Evolutionary conservation across 1,284 basidiomycete species (phyloP), one percentile per base, ranked within the genome.

Genomic region (Wallemia mellicola): DNA sequence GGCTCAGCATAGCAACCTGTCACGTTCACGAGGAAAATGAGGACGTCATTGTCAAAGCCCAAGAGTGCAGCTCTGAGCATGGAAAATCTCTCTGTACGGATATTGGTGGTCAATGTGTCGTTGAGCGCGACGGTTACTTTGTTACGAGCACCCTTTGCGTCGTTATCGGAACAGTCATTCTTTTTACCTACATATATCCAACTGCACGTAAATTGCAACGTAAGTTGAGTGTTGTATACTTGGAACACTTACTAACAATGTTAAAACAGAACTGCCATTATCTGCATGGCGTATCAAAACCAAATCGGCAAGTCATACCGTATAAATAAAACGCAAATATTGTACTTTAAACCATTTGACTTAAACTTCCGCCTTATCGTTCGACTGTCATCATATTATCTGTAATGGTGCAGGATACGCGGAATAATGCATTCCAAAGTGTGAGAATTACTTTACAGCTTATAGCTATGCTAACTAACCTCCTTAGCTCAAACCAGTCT

Each of bases 111-210:
- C 70, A 74, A 57, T 99, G 94, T 70, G 71, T 82, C 58, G 85
- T 82, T 1, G 78, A 85, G 67, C 77, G 78, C 27, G 94, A 99
- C 68, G 92, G 94, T 1, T 98, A 94, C 71, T 98, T 89, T 70
- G 78, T 80, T 63, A 81, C 92, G 60, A 84, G 82, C 24, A 78
- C 72, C 5, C 68, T 88, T 24, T 96, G 91, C 71, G 74, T 96
- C 62, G 68, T 71, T 2, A 71, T 89, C 54, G 89, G 88, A 2
- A 74, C 80, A 2, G 62, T 79, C 1, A 75, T 88, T 62, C 73
- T 96, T 38, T 63, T 88, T 25, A 72, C 75, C 32, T 89, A 82
- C 68, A 84, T 94, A 64, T 74, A 84, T 57, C 92, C 92, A 2
- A 85, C 82, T 1, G 84, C 86, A 26, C 77, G 79, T 62, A 81